These are phyloP conservation scores for Moelleriella libera DNA, from an alignment of 2,329 filamentous ascomycete species.

Conservation along the genomic window DNA sequence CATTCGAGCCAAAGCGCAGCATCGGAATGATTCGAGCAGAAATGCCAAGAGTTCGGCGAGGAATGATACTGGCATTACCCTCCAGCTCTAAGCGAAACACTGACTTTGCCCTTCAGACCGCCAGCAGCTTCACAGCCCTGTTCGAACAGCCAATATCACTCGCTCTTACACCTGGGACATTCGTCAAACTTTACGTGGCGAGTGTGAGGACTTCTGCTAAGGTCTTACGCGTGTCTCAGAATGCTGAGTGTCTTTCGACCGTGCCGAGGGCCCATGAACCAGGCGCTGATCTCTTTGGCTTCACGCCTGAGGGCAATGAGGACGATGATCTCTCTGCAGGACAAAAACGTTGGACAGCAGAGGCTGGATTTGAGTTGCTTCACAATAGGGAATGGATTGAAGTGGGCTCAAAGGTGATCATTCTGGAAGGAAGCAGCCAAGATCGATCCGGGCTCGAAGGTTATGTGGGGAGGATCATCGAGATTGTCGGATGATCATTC, in stretches of 20 bases:
- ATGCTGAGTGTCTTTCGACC: conserved; percentile 10
- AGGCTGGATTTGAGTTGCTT: conserved; percentile 55
- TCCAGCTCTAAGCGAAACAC: conserved; percentile 43
- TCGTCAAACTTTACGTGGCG: conserved; percentile 73
- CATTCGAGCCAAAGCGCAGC: conserved; percentile 29
- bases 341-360: conserved; percentile 13
- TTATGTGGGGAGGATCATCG: conserved; percentile 54
- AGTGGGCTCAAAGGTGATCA: conserved; percentile 52
- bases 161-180: conserved; percentile 49
- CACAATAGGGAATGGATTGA: conserved; percentile 62
- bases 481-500: conserved; percentile 36
- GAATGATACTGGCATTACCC: conserved; percentile 65
- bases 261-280: conserved; percentile 21
- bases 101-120: conserved; percentile 44
- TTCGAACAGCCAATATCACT: conserved; percentile 53
- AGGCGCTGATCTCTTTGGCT: conserved; percentile 41
- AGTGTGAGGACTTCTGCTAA: conserved; percentile 74
- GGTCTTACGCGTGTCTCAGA: conserved; percentile 41
- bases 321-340: conserved; percentile 13
- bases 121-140: conserved; percentile 55
- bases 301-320: conserved; percentile 32
- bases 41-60: conserved; percentile 47
- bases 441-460: conserved; percentile 56
- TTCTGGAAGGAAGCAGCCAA: conserved; percentile 57
- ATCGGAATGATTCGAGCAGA: conserved; percentile 6